Base-by-base conservation (phyloP, 768 basidiomycete genomes). In the Goffeauzyma gilvescens region DNA sequence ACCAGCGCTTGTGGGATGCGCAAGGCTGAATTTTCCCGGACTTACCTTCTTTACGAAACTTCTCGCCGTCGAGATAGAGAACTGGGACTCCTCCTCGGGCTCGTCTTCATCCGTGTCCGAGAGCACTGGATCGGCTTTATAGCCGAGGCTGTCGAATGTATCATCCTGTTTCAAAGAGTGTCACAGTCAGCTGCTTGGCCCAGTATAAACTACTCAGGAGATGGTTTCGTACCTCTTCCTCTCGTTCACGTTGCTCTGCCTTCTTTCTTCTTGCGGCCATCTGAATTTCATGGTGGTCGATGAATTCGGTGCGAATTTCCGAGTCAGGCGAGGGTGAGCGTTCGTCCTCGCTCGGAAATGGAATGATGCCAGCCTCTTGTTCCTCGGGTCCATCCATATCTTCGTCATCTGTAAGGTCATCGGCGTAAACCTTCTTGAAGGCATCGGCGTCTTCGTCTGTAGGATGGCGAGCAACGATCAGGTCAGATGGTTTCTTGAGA, bases 31-130 rank as follows among this genome's bases (percentile, higher is more conserved):
- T 25, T 22, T 20, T 10, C 24, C 6, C 21, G 34, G 18, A 18
- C 31, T 32, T 22, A 20, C 31, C 40, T n/a, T 41, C 40, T 31
- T 21, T 28, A 3, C 30, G 21, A 13, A 41, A 32, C 30, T 23
- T 41, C 30, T 15, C 40, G 40, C 2, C 40, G 40, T 20, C 40
- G 28, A 31, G 30, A 41, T 41, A 14, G 40, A 32, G 30, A 41
- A 23, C 30, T 41, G 40, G 30, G 40, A 41, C 13, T 41, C 40
- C 33, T 41, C 40, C 18, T 41, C 30, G 30, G 40, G 33, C 13
- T 41, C 40, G 31, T 41, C 40, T 21, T 41, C 30, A 32, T 41
- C 40, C 12, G 40, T 41, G 21, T 41, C 40, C 18, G 40, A 41
- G 23, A 32, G 30, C 6, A 23, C 40, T 14, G 22, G 33, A 2